Conservation (phyloP, 2,329 filamentous ascomycete genomes). For the Falciphora oryzae region DNA sequence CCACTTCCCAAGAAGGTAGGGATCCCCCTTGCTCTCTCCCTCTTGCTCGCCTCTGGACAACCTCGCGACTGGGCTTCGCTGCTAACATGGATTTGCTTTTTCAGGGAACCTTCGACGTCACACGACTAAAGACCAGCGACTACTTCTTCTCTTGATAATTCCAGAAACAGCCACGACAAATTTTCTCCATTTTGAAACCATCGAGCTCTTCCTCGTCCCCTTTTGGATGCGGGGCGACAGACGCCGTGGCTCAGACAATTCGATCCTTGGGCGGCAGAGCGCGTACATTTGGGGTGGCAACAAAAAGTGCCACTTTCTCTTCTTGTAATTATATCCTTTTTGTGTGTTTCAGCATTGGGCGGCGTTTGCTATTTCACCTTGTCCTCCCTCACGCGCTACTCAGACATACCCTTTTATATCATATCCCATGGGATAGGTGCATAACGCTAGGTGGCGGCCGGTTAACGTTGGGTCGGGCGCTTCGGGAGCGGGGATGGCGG, state of each 20-base stretch:
- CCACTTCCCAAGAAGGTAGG: constrained; percentile 2
- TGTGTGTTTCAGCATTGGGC: neutral
- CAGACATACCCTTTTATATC: neutral
- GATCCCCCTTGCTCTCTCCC: too few species aligned
- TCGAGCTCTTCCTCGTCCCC: too few species aligned
- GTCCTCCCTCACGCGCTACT: neutral
- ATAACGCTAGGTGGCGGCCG: neutral
- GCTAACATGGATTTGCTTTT: neutral
- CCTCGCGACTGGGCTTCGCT: neutral
- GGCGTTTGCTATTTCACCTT: neutral
- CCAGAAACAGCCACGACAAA: constrained; percentile 1
- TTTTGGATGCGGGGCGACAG: neutral
- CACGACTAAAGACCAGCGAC: neutral
- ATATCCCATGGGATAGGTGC: neutral
- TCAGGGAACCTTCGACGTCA: constrained; percentile 6
- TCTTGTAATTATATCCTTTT: neutral
- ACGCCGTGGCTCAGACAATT: neutral
- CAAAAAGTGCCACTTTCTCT: neutral
- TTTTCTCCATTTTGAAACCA: neutral
- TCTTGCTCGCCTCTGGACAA: neutral
- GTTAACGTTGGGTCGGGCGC: too few species aligned
- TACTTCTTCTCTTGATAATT: constrained; percentile 9
- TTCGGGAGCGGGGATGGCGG: too few species aligned
- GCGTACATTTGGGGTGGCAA: too few species aligned
- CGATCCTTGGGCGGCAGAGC: too few species aligned